Evolutionary conservation across 768 basidiomycete species (phyloP).

Genomic region (Lentinula aciculospora): DNA sequence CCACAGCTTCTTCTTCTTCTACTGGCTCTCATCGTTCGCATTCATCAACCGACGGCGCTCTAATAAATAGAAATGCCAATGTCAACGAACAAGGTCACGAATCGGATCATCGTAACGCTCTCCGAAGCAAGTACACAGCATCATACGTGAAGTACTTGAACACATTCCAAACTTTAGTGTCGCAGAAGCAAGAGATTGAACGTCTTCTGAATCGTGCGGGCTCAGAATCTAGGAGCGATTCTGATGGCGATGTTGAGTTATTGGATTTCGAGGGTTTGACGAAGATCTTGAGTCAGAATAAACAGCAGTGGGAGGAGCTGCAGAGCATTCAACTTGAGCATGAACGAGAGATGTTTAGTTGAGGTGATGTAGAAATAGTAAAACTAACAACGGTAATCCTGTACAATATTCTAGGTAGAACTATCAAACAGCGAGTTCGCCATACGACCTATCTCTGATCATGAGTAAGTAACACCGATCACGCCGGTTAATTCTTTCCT

Average conservation of each 20-base stretch:
- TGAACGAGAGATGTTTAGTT: background rate
- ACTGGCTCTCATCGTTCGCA: conserved; percentile 22
- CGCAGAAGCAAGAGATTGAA: conserved; percentile 48
- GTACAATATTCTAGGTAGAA: background rate
- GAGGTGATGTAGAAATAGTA: background rate
- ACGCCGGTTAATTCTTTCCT: no score
- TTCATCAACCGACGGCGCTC: conserved; percentile 22
- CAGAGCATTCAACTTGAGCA: conserved; percentile 33
- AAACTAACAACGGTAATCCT: background rate
- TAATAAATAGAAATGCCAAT: conserved; percentile 14
- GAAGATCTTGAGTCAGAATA: conserved; percentile 37
- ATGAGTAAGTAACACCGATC: no score
- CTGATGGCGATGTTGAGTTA: conserved; percentile 48
- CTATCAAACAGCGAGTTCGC: background rate
- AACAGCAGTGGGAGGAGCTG: conserved; percentile 46
- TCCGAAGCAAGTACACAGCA: conserved; percentile 48
- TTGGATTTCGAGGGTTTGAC: conserved; percentile 48
- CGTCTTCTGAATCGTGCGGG: conserved; percentile 38
- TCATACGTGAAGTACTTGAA: conserved; percentile 48
- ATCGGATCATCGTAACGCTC: conserved; percentile 36
- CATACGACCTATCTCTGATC: no score
- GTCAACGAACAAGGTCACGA: conserved; percentile 5
- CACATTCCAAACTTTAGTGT: conserved; percentile 38
- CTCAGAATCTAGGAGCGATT: conserved; percentile 36
- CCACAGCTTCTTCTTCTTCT: conserved; percentile 13